Base-by-base conservation (phyloP, 2,329 filamentous ascomycete genomes). In the Cladophialophora carrionii region DNA sequence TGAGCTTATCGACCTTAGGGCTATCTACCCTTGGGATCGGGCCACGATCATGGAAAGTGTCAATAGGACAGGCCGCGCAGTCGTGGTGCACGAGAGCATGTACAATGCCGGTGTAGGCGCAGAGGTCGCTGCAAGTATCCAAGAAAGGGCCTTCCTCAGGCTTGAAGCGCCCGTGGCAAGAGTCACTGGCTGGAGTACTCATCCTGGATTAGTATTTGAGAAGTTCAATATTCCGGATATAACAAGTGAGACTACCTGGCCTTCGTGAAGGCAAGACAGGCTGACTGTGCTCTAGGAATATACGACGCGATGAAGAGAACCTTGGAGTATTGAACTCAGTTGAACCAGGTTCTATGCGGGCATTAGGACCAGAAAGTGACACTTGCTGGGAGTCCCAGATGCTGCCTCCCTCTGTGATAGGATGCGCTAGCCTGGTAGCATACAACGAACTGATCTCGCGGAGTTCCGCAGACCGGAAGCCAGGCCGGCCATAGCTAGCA, bases 31-130 rank as follows among this genome's bases (percentile, higher is more conserved):
- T 0, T 97, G 93, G 93, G 93, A 97, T 75, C 87, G 91, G 73
- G 83, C 89, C 74, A 90, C 90, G 0, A 85, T 97, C 1, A 82
- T 96, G 65, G 81, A 88, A 60, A 96, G 92, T 69, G 93, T 96
- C 14, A 86, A 85, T 72, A 96, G 95, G 81, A 96, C 93, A 0
- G 92, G 93, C 0, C 81, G 91, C 65, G 92, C 90, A 46, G 85
- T 97, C 61, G 89, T 97, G 1, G 93, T 97, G 6, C 93, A 97
- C 74, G 93, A 97, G 78, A 88, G 91, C 63, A 96, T 95, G 90
- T 84, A 93, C 69, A 96, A 96, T 72, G 90, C 90, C 6, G 93
- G 93, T 14, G 86, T 96, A 17, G 93, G 93, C 1, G 92, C 93
- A 4, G 92, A 96, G 74, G 88, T 97, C 0, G 91, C 93, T 1